Conservation (phyloP, 129 eudicot genomes). For the Pittosporum tobira region DNA sequence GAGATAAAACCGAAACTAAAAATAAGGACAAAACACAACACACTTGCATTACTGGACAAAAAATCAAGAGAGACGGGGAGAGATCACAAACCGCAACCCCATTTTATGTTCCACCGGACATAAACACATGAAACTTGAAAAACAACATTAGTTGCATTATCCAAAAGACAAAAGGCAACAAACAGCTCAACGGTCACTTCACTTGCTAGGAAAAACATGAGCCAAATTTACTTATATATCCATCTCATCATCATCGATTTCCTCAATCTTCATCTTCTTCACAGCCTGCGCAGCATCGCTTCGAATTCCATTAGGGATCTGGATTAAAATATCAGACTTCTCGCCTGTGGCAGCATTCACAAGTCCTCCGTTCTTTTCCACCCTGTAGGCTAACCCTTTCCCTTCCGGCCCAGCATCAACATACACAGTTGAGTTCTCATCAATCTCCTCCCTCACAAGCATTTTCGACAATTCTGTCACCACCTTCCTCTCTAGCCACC, state of each 20-base stretch:
- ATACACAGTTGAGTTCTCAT: constrained; percentile 81
- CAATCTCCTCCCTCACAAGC: constrained; percentile 71
- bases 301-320: constrained; percentile 29
- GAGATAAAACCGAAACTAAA: no score
- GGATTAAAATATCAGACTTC: constrained; percentile 67
- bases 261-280: constrained; percentile 85
- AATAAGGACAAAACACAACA: no score
- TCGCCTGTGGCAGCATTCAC: constrained; percentile 76
- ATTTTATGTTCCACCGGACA: no score
- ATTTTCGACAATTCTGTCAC: constrained; percentile 80
- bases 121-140: no score
- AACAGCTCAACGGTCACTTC: no score
- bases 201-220: no score
- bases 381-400: constrained; percentile 43
- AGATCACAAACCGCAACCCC: no score
- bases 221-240: constrained; percentile 22
- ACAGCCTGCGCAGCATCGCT: constrained; percentile 73
- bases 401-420: constrained; percentile 53
- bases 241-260: constrained; percentile 71
- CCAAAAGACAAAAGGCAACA: no score
- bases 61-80: no score
- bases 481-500: constrained; percentile 86
- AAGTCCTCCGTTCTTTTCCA: constrained; percentile 82
- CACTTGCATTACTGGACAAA: no score
- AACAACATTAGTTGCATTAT: no score